Evolutionary conservation across 129 eudicot genomes (phyloP).

Genomic region (Dittrichia graveolens): DNA sequence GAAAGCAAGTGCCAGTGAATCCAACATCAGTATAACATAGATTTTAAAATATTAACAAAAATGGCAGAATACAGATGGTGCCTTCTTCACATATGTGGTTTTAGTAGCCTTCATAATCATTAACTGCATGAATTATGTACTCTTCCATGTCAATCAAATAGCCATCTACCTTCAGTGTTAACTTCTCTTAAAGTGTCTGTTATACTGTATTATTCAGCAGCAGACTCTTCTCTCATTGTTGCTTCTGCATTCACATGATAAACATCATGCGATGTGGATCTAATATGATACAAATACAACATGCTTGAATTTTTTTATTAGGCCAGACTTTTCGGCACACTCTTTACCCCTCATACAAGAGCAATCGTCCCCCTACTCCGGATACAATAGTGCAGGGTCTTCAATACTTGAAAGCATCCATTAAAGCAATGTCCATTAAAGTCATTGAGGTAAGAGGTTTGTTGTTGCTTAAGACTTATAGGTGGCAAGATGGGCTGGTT

Average conservation of each 20-base stretch:
- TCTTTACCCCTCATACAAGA: slow-evolving; percentile 79
- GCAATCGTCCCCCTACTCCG: slow-evolving; percentile 96
- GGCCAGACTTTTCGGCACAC: slow-evolving; percentile 94
- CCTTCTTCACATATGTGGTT: no score
- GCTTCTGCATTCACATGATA: slow-evolving; percentile 21
- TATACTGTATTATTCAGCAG: not conserved
- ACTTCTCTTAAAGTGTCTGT: not conserved
- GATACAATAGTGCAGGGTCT: slow-evolving; percentile 98
- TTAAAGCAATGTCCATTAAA: slow-evolving; percentile 93
- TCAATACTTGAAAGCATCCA: slow-evolving; percentile 90
- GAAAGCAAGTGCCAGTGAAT: no score
- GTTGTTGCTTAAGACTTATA: not conserved
- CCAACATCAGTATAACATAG: no score
- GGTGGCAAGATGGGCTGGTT: slow-evolving; percentile 10
- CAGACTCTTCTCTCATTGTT: not conserved
- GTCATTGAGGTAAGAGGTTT: slow-evolving; percentile 77
- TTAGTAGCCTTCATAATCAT: not conserved
- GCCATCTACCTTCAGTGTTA: slow-evolving; percentile 3
- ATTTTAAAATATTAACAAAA: no score
- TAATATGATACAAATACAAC: slow-evolving; percentile 2
- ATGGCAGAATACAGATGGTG: no score
- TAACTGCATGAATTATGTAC: slow-evolving; percentile 2
- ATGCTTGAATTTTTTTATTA: slow-evolving; percentile 35
- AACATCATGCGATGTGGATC: not conserved
- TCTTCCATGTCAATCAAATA: not conserved